Percentiles rank a stretch among this genome's conserved stretches.
These are phyloP conservation scores for Diospyros lotus DNA, from an alignment of 148 eudicot genomes.

Conservation along the genomic window DNA sequence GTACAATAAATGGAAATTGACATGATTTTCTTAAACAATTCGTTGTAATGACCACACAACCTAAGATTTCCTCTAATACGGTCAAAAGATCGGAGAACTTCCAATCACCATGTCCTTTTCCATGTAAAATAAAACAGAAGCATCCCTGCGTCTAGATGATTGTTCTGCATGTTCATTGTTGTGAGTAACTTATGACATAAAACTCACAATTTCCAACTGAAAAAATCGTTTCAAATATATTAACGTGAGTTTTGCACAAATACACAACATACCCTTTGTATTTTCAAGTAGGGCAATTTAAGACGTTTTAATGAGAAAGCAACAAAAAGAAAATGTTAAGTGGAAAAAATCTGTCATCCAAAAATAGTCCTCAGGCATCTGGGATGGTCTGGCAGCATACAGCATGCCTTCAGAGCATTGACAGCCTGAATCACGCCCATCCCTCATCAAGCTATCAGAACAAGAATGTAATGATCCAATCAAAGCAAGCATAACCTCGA, in stretches of 20 bases:
- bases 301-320: not conserved
- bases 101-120: not conserved
- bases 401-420: not conserved
- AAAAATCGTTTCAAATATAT: too few species aligned
- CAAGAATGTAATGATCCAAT: not conserved
- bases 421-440: not conserved
- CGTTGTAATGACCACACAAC: not conserved
- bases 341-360: too few species aligned
- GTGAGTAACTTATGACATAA: too few species aligned
- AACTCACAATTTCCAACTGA: too few species aligned
- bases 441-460: not conserved
- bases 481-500: not conserved
- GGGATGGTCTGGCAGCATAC: not conserved
- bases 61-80: not conserved
- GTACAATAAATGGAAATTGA: not conserved
- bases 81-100: not conserved
- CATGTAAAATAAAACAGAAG: not conserved
- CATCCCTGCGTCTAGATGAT: not conserved
- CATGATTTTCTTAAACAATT: not conserved
- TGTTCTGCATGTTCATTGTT: not conserved
- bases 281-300: too few species aligned
- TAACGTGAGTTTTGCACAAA: too few species aligned
- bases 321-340: too few species aligned
- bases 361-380: not conserved
- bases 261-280: too few species aligned